Evolutionary conservation across 768 basidiomycete species (phyloP), one percentile per base, ranked within the genome.

Genomic region (Podaxis sp.): DNA sequence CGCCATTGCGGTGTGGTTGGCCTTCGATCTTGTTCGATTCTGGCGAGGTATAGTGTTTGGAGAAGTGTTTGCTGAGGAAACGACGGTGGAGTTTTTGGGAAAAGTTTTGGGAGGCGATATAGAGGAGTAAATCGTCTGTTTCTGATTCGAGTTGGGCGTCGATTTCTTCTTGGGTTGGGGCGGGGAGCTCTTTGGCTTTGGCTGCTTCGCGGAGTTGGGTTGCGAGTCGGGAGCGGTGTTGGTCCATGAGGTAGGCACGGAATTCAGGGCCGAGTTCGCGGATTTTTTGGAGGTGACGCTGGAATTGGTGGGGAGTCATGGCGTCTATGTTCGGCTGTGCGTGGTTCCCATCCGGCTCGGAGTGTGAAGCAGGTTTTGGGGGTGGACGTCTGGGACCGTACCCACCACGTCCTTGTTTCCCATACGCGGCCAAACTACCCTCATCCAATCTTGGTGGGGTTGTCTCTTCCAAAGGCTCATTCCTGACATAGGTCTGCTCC

Each of bases 1-100:
- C 92, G 41, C 80, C 90, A 40, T 74, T 78, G 28, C 75, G 79
- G 66, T 93, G 92, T 0, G 90, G 90, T 60, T 83, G 78, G 48
- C 83, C 87, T 64, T 86, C 84, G 65, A 93, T 87, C 44, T 68
- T 72, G 58, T 46, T 40, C 5, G 57, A 55, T 13, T 63, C 61
- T 13, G 64, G 8, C 2, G 61, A 3, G 6, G 59, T 37, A 55
- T 69, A 69, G 33, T 69, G 60, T 12, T 53, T 56, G n/a, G 69
- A 54, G 44, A 69, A 72, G 64, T 72, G 70, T n/a, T 70, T 62
- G 48, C 65, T 68, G 66, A 84, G 73, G 80, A 85, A 86, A 2
- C 55, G 48, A 5, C 74, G 71, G 66, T 79, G 77, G 53, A 71
- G 67, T 2, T 59, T 59, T 1, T 50, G 48, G 4, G 66, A 64